phyloP scores from a whole-genome alignment of 2,329 filamentous ascomycete genomes.

The Xylaria sp. region DNA sequence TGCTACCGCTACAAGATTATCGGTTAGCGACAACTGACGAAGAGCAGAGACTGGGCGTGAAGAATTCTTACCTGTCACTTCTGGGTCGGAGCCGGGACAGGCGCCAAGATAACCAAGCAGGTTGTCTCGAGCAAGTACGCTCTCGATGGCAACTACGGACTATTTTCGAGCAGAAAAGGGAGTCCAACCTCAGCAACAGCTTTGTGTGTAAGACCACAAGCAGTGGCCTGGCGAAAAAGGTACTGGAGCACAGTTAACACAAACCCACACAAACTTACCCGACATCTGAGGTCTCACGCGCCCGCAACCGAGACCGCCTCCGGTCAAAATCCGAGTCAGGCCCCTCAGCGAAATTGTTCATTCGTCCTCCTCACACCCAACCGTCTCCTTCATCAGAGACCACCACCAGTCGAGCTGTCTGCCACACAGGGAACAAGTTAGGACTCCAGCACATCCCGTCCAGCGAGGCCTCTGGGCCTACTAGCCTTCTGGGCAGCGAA shows the following conservation, averaged over 20 bases:
- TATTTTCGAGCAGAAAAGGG: neutral
- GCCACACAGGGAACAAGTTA: slow-evolving; percentile 23
- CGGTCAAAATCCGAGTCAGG: neutral
- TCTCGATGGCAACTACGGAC: neutral
- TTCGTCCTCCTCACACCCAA: neutral
- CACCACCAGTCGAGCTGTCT: neutral
- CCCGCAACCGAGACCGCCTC: neutral
- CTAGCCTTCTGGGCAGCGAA: neutral
- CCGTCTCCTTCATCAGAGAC: neutral
- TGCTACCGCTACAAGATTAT: no score
- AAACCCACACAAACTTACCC: slow-evolving; percentile 1
- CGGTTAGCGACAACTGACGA: neutral
- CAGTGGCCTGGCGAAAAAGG: neutral
- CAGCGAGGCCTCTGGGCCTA: neutral
- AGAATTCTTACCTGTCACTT: neutral
- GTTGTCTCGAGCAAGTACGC: neutral
- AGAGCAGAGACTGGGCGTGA: neutral
- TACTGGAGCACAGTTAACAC: slow-evolving; percentile 1
- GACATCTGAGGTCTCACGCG: neutral
- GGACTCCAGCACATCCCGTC: neutral
- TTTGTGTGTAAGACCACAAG: neutral
- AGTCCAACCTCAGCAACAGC: neutral
- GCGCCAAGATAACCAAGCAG: neutral
- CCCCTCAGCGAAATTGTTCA: neutral
- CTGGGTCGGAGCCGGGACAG: neutral